Base-by-base conservation (phyloP, 371 early-diverging fungal species). In the Mortierella sp. region DNA sequence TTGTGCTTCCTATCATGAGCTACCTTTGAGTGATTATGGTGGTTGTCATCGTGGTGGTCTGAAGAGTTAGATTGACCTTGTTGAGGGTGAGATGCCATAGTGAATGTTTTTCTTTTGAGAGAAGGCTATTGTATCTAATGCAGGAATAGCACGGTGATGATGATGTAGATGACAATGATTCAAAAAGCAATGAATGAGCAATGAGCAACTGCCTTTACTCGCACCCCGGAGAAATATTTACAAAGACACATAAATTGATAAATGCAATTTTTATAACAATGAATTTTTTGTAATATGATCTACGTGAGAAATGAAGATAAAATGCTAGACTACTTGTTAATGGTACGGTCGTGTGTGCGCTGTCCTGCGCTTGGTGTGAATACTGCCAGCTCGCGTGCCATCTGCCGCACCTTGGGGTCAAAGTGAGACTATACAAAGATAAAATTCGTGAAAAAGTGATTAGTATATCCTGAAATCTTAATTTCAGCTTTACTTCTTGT, bases 371-470 rank as follows among this genome's bases (percentile, higher is more conserved):
- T 75, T 26, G 81, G 81, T 26, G 81, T 75, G 49, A 80, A 80
- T 13, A 49, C 68, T 0, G 81, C 70, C 26, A 80, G 58, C n/a
- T 68, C 76, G 54, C 86, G 86, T 12, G 93, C 90, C 61, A 92
- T 76, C 42, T 85, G 68, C 26, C 93, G 86, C 34, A 95, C 87
- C 66, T 87, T 88, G 26, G 95, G 95, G 69, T 95, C 93, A 81
- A 92, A 95, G 79, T 95, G 95, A 13, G 88, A 86, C 91, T 92
- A 70, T 19, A 0, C n/a, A 23, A 57, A 19, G 29, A 31, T 26
- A 47, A 64, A 32, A 56, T n/a, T n/a, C n/a, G n/a, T n/a, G n/a
- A n/a, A n/a, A n/a, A n/a, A n/a, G n/a, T n/a, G n/a, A n/a, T n/a
- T n/a, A n/a, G n/a, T n/a, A n/a, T n/a, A n/a, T n/a, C n/a, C n/a